Conservation (phyloP, 1,284 basidiomycete genomes). For the Coniferiporia weirii region DNA sequence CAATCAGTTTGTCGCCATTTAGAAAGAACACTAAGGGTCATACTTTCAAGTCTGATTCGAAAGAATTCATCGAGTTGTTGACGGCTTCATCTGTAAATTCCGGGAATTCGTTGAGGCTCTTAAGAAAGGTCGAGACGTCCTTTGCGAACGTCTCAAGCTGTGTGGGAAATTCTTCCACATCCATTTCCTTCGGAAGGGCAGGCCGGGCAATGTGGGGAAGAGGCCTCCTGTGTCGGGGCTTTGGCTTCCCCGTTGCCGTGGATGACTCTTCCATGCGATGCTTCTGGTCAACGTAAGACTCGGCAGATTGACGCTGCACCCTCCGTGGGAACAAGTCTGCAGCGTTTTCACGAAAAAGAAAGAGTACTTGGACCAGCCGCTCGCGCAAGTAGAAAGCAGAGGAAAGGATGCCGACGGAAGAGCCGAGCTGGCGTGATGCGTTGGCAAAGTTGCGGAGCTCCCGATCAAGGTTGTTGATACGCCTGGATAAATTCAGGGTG, state of each 20-base stretch:
- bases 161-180: conserved; percentile 58
- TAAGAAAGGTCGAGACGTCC: conserved; percentile 58
- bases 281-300: conserved; percentile 35
- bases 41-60: conserved; percentile 64
- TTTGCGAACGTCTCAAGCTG: conserved; percentile 54
- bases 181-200: conserved; percentile 43
- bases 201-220: conserved; percentile 47
- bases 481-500: conserved; percentile 30
- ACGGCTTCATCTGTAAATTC: conserved; percentile 70
- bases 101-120: conserved; percentile 68
- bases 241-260: conserved; percentile 23
- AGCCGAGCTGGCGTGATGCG: conserved; percentile 66
- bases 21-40: conserved; percentile 12
- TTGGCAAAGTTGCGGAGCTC: conserved; percentile 71
- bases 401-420: conserved; percentile 66
- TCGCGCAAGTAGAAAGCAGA: conserved; percentile 65
- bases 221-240: conserved; percentile 24
- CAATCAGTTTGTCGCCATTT: background rate
- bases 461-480: conserved; percentile 57
- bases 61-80: conserved; percentile 57
- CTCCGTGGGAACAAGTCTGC: conserved; percentile 66
- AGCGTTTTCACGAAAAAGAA: conserved; percentile 64
- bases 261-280: conserved; percentile 32
- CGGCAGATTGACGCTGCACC: conserved; percentile 41
- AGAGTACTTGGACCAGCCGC: conserved; percentile 57